Evolutionary conservation across 148 eudicot genomes (phyloP).

Genomic region (Vaccinium corymbosum): DNA sequence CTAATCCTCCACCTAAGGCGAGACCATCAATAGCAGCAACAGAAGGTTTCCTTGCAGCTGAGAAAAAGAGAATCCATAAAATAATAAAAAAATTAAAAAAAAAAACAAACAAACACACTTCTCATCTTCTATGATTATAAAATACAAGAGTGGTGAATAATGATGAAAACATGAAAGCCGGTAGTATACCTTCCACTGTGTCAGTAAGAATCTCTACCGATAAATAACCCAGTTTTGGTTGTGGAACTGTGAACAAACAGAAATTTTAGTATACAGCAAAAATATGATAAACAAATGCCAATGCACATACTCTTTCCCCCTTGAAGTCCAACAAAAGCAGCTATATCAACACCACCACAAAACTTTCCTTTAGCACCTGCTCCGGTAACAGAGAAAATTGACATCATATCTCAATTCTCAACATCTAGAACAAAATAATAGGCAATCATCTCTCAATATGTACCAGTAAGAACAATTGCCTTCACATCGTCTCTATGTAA

Average conservation of each 20-base stretch:
- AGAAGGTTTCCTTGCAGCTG: constrained; percentile 84
- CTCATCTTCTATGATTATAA: background rate
- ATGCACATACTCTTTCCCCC: constrained; percentile 46
- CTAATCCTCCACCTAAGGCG: constrained; percentile 92
- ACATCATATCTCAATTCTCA: constrained; percentile 11
- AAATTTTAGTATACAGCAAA: constrained; percentile 8
- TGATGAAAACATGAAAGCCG: constrained; percentile 8
- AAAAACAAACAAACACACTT: too few relatives aligned
- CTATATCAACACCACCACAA: constrained; percentile 89
- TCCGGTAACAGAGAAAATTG: constrained; percentile 17
- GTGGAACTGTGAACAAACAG: constrained; percentile 36
- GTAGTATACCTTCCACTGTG: constrained; percentile 60
- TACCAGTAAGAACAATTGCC: constrained; percentile 95
- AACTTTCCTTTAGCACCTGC: constrained; percentile 84
- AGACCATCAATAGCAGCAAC: constrained; percentile 96
- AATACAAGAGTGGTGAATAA: background rate
- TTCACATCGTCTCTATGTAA: constrained; percentile 74
- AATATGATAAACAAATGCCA: background rate
- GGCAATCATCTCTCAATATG: constrained; percentile 10
- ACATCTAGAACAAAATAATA: background rate
- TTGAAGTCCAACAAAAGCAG: constrained; percentile 70
- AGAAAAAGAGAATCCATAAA: background rate
- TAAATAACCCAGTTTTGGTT: constrained; percentile 67
- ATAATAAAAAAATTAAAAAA: too few relatives aligned
- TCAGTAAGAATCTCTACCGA: constrained; percentile 77